These are phyloP conservation scores for Penicillium egyptiacum DNA, from an alignment of 495 filamentous ascomycete genomes.

Conservation along the genomic window DNA sequence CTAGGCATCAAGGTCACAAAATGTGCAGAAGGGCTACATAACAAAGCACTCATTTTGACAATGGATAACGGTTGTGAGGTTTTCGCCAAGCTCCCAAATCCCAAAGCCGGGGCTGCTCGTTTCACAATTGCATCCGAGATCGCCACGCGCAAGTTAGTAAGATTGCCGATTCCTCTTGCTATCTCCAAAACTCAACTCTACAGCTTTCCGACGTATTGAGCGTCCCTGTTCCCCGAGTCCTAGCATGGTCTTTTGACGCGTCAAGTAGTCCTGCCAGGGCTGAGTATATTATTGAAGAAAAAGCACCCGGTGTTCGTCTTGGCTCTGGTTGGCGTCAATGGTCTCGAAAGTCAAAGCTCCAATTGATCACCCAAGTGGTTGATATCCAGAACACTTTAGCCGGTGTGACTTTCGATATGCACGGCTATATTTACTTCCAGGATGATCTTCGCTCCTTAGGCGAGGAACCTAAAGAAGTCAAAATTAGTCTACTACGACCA, in stretches of 20 bases:
- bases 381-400: slow-evolving; percentile 40
- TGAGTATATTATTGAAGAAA: slow-evolving; percentile 45
- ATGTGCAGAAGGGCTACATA: too few relatives aligned
- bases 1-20: too few relatives aligned
- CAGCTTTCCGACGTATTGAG: slow-evolving; percentile 38
- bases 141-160: too few relatives aligned
- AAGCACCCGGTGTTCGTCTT: slow-evolving; percentile 36
- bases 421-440: slow-evolving; percentile 45
- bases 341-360: slow-evolving; percentile 29
- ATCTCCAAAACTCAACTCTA: too few relatives aligned
- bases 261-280: slow-evolving; percentile 31
- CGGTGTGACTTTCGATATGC: slow-evolving; percentile 32
- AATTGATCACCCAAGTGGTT: slow-evolving; percentile 37
- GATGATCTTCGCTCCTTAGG: slow-evolving; percentile 31
- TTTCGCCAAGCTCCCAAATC: too few relatives aligned
- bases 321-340: slow-evolving; percentile 38
- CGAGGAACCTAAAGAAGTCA: slow-evolving; percentile 18
- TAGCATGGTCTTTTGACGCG: slow-evolving; percentile 36
- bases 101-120: too few relatives aligned
- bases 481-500: slow-evolving; percentile 9
- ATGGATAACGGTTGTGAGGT: too few relatives aligned
- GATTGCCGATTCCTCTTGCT: too few relatives aligned
- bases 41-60: too few relatives aligned
- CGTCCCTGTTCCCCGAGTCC: slow-evolving; percentile 34
- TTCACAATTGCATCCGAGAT: too few relatives aligned